A percentile compares a stretch with the other conserved stretches of the same genome.
These are phyloP conservation scores for Erigeron philadelphicus DNA, from an alignment of 140 eudicot species.

Conservation along the genomic window DNA sequence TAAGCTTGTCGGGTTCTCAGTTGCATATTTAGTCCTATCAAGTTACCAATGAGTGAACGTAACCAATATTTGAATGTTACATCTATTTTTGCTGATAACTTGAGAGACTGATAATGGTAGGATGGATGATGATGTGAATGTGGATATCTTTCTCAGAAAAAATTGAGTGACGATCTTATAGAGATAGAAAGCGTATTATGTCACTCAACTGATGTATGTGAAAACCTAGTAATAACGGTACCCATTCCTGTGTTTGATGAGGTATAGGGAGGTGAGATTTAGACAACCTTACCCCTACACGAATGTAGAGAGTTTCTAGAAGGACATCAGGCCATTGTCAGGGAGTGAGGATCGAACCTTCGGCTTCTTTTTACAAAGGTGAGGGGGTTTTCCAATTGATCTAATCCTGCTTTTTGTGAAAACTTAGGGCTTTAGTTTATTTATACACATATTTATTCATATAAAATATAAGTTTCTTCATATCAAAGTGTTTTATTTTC, in stretches of 20 bases:
- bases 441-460: not conserved
- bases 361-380: too few relatives aligned
- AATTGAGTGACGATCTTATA: not conserved
- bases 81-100: not conserved
- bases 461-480: not conserved
- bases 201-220: not conserved
- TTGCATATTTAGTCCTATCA: not conserved
- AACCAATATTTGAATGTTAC: not conserved
- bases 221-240: not conserved
- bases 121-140: conserved; percentile 1
- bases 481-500: not conserved
- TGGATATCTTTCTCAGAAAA: not conserved
- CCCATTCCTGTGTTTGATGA: too few relatives aligned
- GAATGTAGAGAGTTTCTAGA: too few relatives aligned
- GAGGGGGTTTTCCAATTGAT: too few relatives aligned
- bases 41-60: not conserved
- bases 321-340: too few relatives aligned
- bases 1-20: not conserved
- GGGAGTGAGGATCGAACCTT: too few relatives aligned
- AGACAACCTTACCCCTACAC: too few relatives aligned
- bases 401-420: not conserved
- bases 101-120: not conserved
- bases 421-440: not conserved
- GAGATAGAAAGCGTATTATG: not conserved
- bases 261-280: too few relatives aligned